phyloP scores from a whole-genome alignment of 345 rosid genomes.

The Clarkia xantiana region DNA sequence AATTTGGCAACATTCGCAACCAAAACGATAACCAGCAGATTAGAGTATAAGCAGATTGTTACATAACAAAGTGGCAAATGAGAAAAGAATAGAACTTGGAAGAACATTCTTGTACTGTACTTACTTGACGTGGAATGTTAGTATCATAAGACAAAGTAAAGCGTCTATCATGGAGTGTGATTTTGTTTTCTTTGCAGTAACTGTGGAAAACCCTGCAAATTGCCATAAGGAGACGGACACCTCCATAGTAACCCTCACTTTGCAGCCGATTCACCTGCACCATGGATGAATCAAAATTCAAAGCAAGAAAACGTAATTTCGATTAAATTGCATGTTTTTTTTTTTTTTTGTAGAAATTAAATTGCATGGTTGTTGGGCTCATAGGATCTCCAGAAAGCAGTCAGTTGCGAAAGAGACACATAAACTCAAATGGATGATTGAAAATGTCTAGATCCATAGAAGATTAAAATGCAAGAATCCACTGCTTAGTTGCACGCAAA shows the following conservation, averaged over 20 bases:
- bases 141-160: slow-evolving; percentile 76
- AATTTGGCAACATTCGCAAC: too few species aligned
- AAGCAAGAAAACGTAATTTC: neutral
- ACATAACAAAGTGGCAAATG: neutral
- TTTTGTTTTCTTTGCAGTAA: slow-evolving; percentile 42
- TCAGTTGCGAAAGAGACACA: too few species aligned
- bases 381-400: too few species aligned
- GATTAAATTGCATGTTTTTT: neutral
- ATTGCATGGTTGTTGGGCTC: too few species aligned
- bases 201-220: slow-evolving; percentile 53
- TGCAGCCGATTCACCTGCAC: slow-evolving; percentile 48
- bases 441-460: too few species aligned
- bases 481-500: too few species aligned
- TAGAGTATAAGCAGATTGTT: too few species aligned
- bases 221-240: slow-evolving; percentile 82
- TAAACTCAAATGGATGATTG: too few species aligned
- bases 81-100: neutral
- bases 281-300: too few species aligned
- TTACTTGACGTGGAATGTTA: slow-evolving; percentile 92
- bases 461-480: too few species aligned
- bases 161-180: slow-evolving; percentile 35
- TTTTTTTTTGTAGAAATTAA: too few species aligned
- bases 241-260: slow-evolving; percentile 90
- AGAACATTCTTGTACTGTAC: neutral
- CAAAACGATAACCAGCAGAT: too few species aligned